A percentile compares a stretch with the other conserved stretches of the same genome.
Evolutionary conservation across 139 green algal genomes (phyloP).

Genomic region (Chlorella sp.): DNA sequence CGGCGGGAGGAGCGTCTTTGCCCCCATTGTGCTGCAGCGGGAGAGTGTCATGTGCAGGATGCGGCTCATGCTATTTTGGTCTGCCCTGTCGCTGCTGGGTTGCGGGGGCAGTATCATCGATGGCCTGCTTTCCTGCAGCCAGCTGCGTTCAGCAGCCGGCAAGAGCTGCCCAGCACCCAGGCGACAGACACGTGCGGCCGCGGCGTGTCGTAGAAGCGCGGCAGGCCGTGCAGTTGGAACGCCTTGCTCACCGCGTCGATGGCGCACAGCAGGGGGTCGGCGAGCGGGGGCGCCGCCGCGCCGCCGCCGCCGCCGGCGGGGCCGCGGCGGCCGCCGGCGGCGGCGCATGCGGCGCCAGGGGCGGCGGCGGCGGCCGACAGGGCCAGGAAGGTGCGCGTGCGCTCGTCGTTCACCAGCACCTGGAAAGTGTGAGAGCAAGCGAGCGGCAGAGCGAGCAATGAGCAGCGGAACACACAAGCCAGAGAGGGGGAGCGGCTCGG

Average conservation of each 20-base stretch:
- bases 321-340: too few species aligned
- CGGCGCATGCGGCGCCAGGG: neutral
- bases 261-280: neutral
- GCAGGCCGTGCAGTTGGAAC: slow-evolving; percentile 20
- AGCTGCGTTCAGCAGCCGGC: too few species aligned
- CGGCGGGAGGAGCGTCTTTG: neutral
- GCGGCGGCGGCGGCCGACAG: slow-evolving; percentile 4
- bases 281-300: too few species aligned
- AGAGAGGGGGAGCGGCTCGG: neutral
- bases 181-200: slow-evolving; percentile 15
- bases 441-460: slow-evolving; percentile 2
- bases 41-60: too few species aligned
- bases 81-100: too few species aligned
- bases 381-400: slow-evolving; percentile 42
- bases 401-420: slow-evolving; percentile 43
- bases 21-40: too few species aligned
- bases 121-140: too few species aligned
- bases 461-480: neutral
- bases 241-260: neutral
- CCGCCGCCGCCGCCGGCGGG: too few species aligned
- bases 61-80: too few species aligned
- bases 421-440: neutral
- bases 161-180: too few species aligned
- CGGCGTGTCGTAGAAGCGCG: slow-evolving; percentile 2
- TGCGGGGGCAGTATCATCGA: too few species aligned